Evolutionary conservation across 1,284 basidiomycete species (phyloP), one percentile per base, ranked within the genome.

Genomic region (Tremellales sp.): DNA sequence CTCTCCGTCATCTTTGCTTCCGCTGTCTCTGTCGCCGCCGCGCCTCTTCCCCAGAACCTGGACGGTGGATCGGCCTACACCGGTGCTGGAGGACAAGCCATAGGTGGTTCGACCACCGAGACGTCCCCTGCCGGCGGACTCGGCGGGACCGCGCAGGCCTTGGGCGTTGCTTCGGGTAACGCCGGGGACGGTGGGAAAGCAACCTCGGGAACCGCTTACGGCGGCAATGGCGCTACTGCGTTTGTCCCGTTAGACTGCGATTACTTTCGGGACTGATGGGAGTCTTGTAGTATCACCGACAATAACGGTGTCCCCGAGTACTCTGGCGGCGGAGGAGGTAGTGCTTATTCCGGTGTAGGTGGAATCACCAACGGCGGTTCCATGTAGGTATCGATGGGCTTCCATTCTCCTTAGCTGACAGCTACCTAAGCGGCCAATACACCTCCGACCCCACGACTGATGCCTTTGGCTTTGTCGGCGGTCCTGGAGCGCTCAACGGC

Each of bases 341-440:
- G 40, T 33, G 60, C 60, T 6, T 60, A 62, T 53, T 57, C 60
- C 27, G 58, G 60, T 48, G 58, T 62, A n/a, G 60, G 60, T 18
- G 60, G 60, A 10, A 54, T 52, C 37, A 49, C 60, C 47, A 58
- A 60, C 46, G 60, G 56, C 38, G 58, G 60, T 45, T 48, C 43
- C 48, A 49, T 55, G 60, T 62, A 25, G 56, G 52, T 56, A 5
- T 31, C 10, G 38, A 9, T 24, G 26, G 24, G 18, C 12, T 21
- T 16, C 5, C 38, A 16, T 25, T 22, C 12, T 22, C 13, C 14
- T 37, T 19, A 36, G 40, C 43, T 43, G 40, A 40, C 18, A 21
- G 12, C 25, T 8, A 14, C 19, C 13, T 40, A 27, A n/a, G 16
- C 24, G 43, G 40, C 29, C 47, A 38, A 29, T 29, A 50, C 40